Evolutionary conservation across 106 monocot species (phyloP).

Genomic region (Allium sativum): DNA sequence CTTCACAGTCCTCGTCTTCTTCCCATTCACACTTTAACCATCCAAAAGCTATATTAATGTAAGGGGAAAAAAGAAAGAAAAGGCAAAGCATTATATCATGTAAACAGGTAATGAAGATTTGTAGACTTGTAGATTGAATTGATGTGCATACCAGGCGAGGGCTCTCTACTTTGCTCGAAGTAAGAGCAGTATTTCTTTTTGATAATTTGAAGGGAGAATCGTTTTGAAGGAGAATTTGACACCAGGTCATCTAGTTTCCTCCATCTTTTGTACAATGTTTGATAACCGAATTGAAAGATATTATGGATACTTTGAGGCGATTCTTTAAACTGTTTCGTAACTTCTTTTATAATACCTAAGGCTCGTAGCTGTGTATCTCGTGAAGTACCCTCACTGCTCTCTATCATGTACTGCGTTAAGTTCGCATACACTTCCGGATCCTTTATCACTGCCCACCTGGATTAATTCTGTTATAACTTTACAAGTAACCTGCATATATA

Average conservation of each 20-base stretch:
- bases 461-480: neutral
- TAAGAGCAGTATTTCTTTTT: constrained; percentile 47
- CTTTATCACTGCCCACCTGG: constrained; percentile 69
- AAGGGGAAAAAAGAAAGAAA: neutral
- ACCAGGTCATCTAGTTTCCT: constrained; percentile 26
- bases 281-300: constrained; percentile 49
- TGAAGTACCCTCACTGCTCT: constrained; percentile 42
- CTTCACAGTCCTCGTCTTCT: constrained; percentile 34
- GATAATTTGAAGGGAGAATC: constrained; percentile 55
- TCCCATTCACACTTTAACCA: constrained; percentile 76
- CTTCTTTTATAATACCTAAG: constrained; percentile 35
- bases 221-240: constrained; percentile 24
- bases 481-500: too few species aligned
- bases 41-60: constrained; percentile 44
- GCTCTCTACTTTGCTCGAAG: constrained; percentile 36
- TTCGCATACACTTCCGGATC: constrained; percentile 33
- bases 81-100: too few species aligned
- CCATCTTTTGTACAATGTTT: constrained; percentile 41
- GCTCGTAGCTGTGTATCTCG: constrained; percentile 56
- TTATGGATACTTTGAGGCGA: constrained; percentile 9
- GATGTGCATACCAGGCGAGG: constrained; percentile 35
- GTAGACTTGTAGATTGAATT: too few species aligned
- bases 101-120: too few species aligned
- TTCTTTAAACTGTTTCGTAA: constrained; percentile 1
- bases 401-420: constrained; percentile 9